Base-by-base conservation (phyloP, 2,329 filamentous ascomycete genomes). In the Aspergillus eucalypticola region DNA sequence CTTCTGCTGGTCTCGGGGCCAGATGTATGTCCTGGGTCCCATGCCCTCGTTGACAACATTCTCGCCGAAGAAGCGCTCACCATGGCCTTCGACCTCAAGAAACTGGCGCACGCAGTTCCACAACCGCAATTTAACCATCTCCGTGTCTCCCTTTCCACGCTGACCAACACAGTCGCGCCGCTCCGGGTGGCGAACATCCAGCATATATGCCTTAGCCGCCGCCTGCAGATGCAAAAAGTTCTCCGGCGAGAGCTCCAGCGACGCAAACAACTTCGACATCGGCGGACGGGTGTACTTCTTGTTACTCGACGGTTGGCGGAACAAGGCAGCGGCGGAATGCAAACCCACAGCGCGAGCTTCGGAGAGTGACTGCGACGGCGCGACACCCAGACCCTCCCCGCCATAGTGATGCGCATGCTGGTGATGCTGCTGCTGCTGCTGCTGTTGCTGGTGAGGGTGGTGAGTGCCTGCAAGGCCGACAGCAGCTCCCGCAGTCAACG, bases 261-360 rank as follows among this genome's bases (percentile, higher is more conserved):
- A 85, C 27, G 81, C 73, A 65, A 84, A 86, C 39, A 86, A 75
- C 61, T 84, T 85, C 42, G 82, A 84, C 76, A 86, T 84, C 4
- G 84, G 82, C 19, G 83, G 83, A 0, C 84, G 80, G 1, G 83
- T 86, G 66, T 84, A 81, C 66, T 86, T 86, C 69, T 84, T 84
- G 54, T 80, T 78, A 35, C 76, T 76, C 3, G 79, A 81, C 3
- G 78, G 77, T 48, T 79, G 77, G 11, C 83, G 78, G 64, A 85
- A 85, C 8, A 85, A 73, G 3, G 83, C 82, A 0, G 81, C 81
- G 1, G 83, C 79, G n/a, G 79, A 83, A 70, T 84, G 82, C 5
- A 84, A 76, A 51, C 81, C 83, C 39, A 79, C 78, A 21, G 81
- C 76, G 32, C 80, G 80, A 49, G 80, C 78, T 62, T 82, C 78